These are phyloP conservation scores for Fraxinus sp. DNA, from an alignment of 305 asterid genomes.

Conservation along the genomic window DNA sequence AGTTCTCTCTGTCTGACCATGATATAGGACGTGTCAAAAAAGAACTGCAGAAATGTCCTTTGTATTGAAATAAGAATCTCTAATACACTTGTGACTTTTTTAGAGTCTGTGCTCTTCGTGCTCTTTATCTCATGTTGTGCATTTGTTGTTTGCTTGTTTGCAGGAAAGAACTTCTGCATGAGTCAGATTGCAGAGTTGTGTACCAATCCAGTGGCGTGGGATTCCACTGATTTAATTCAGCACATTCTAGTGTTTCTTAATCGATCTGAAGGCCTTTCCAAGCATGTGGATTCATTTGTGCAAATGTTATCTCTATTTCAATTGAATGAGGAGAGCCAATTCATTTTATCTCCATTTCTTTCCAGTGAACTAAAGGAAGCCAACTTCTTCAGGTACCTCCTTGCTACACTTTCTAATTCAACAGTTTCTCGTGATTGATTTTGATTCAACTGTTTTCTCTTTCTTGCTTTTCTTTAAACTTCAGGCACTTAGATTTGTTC, in stretches of 20 bases:
- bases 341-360: slow-evolving; percentile 71
- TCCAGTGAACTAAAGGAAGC: slow-evolving; percentile 62
- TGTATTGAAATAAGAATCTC: not conserved
- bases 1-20: slow-evolving; percentile 29
- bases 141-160: slow-evolving; percentile 27
- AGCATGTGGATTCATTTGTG: slow-evolving; percentile 86
- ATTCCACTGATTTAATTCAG: slow-evolving; percentile 67
- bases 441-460: not conserved
- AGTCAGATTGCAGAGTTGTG: slow-evolving; percentile 67
- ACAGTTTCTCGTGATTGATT: not conserved
- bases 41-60: slow-evolving; percentile 10
- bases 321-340: slow-evolving; percentile 57
- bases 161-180: slow-evolving; percentile 91
- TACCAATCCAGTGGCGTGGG: slow-evolving; percentile 47
- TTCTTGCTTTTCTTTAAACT: slow-evolving; percentile 16
- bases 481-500: slow-evolving; percentile 58
- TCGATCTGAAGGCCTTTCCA: slow-evolving; percentile 82
- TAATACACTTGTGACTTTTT: not conserved
- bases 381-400: slow-evolving; percentile 64
- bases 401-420: slow-evolving; percentile 1
- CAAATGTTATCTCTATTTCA: slow-evolving; percentile 74
- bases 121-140: slow-evolving; percentile 14
- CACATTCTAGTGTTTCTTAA: slow-evolving; percentile 66
- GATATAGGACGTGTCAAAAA: not conserved
- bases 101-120: not conserved